Evolutionary conservation across 2,329 filamentous ascomycete species (phyloP).

Genomic region (Fusarium sp.): DNA sequence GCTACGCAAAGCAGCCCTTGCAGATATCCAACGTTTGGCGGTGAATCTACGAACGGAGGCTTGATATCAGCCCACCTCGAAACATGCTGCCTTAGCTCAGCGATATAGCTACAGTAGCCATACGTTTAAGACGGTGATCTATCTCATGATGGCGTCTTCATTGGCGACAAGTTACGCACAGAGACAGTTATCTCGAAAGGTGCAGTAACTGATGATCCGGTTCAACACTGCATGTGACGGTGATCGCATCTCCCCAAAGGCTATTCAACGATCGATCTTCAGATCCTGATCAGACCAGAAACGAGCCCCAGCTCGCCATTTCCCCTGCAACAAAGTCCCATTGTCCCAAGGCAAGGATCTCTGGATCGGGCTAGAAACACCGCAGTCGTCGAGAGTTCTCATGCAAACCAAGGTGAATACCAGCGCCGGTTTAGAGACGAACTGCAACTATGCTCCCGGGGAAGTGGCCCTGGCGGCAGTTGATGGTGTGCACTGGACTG

Average conservation of each 20-base stretch:
- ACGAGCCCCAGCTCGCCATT: conserved; percentile 39
- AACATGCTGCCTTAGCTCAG: conserved; percentile 27
- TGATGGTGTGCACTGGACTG: conserved; percentile 40
- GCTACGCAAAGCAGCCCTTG: conserved; percentile 28
- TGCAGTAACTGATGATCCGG: conserved; percentile 5
- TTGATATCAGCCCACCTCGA: conserved; percentile 35
- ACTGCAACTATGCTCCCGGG: conserved; percentile 38
- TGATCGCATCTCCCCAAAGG: conserved; percentile 25
- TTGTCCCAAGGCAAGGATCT: conserved; percentile 34
- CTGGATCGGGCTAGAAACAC: conserved; percentile 41
- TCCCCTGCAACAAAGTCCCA: conserved; percentile 40
- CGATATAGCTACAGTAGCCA: not conserved
- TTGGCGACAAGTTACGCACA: not conserved
- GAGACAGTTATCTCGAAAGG: conserved; percentile 10
- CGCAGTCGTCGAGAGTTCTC: conserved; percentile 32
- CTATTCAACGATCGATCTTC: conserved; percentile 31
- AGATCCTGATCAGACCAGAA: conserved; percentile 41
- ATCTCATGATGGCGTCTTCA: conserved; percentile 21
- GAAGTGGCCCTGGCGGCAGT: conserved; percentile 43
- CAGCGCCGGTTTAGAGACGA: conserved; percentile 28
- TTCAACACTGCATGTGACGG: conserved; percentile 35
- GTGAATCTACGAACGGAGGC: conserved; percentile 43
- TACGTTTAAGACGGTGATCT: conserved; percentile 27
- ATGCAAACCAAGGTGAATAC: conserved; percentile 28
- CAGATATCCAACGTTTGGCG: conserved; percentile 37